Percentiles rank a stretch among this genome's conserved stretches.
Evolutionary conservation across 805 yeast genomes (phyloP).

Genomic region (Yarrowia sp.): DNA sequence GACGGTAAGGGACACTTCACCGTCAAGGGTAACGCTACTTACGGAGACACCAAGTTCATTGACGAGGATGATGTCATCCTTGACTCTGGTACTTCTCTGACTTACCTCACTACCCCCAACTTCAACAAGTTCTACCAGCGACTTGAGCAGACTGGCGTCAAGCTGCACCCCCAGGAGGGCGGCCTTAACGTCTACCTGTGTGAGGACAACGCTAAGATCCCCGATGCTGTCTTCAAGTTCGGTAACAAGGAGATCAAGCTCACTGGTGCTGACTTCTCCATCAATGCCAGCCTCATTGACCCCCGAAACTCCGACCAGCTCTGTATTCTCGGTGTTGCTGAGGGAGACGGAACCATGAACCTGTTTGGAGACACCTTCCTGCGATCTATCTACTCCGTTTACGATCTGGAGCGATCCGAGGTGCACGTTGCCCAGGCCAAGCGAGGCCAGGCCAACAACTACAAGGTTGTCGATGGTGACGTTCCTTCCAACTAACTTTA

Average conservation of each 20-base stretch:
- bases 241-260: background rate
- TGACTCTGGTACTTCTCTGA: conserved; percentile 12
- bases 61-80: background rate
- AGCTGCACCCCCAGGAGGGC: background rate
- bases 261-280: background rate
- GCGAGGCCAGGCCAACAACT: background rate
- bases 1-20: background rate
- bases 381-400: conserved; percentile 2
- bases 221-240: background rate
- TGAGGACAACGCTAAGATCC: background rate
- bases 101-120: background rate
- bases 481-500: conserved; percentile 2
- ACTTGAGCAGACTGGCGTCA: background rate
- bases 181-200: background rate
- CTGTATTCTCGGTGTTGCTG: background rate
- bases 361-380: conserved; percentile 13
- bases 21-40: background rate
- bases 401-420: conserved; percentile 7
- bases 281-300: background rate
- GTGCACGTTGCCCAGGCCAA: conserved; percentile 15
- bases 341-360: conserved; percentile 28
- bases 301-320: background rate
- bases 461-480: background rate
- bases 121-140: background rate
- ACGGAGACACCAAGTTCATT: background rate